Conservation (phyloP, 495 filamentous ascomycete genomes). For the Emericellopsis terricola region DNA sequence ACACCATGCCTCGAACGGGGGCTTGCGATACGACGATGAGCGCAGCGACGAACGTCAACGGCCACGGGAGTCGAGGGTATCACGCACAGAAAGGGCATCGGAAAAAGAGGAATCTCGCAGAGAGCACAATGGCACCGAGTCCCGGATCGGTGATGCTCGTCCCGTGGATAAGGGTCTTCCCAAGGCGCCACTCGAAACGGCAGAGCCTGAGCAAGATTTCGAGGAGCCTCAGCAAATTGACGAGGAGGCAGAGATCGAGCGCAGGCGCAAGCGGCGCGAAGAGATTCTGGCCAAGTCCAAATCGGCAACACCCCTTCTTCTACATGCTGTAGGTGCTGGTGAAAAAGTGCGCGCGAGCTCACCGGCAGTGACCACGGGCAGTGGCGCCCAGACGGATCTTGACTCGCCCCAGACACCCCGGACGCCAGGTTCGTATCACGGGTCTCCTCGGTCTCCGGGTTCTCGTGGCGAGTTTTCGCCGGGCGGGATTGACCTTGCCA, state of each 20-base stretch:
- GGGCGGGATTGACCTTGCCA: conserved; percentile 22
- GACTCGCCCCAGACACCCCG: background rate
- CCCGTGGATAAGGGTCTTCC: no score
- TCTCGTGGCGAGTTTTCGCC: conserved; percentile 24
- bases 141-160: no score
- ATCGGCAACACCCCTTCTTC: conserved; percentile 51
- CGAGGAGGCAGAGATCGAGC: conserved; percentile 66
- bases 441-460: conserved; percentile 7
- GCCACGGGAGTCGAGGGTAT: no score
- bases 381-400: conserved; percentile 10
- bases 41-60: no score
- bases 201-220: conserved; percentile 17
- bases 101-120: conserved; percentile 42
- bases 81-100: conserved; percentile 18
- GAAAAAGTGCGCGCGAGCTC: conserved; percentile 38
- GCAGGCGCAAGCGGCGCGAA: conserved; percentile 72
- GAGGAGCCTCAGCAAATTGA: conserved; percentile 41
- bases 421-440: conserved; percentile 22
- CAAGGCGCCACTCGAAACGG: no score
- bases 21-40: conserved; percentile 2
- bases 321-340: conserved; percentile 41
- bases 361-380: conserved; percentile 28
- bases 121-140: no score
- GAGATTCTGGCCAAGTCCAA: conserved; percentile 74
- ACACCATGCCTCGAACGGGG: background rate